A percentile compares a stretch with the other conserved stretches of the same genome.
Evolutionary conservation across 345 rosid species (phyloP).

Genomic region (Salix caprea): DNA sequence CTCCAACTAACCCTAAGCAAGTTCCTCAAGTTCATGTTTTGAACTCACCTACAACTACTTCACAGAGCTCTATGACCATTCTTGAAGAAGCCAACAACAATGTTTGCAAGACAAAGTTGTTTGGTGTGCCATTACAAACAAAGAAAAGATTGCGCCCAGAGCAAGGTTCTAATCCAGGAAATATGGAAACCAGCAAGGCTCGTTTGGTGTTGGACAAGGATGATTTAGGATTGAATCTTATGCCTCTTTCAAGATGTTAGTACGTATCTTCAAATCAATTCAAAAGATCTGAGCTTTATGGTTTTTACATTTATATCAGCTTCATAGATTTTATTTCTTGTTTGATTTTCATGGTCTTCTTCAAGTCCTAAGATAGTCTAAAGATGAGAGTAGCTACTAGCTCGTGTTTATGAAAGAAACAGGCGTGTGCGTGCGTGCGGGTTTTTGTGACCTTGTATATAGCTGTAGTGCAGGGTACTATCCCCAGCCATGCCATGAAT

Average conservation of each 20-base stretch:
- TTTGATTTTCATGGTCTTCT: conserved; percentile 16
- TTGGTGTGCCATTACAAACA: conserved; percentile 68
- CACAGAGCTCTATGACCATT: conserved; percentile 42
- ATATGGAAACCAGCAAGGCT: conserved; percentile 48
- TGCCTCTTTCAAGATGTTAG: conserved; percentile 66
- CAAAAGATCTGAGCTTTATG: conserved; percentile 15
- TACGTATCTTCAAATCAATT: conserved; percentile 9
- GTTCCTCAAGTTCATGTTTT: conserved; percentile 21
- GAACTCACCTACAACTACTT: conserved; percentile 34
- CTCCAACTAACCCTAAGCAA: conserved; percentile 3
- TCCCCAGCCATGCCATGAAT: conserved; percentile 37
- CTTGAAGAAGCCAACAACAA: conserved; percentile 26
- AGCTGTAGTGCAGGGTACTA: conserved; percentile 30
- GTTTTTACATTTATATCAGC: background rate
- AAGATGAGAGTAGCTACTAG: conserved; percentile 23
- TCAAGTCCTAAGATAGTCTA: conserved; percentile 15
- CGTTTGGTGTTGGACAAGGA: conserved; percentile 72
- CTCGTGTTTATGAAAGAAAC: background rate
- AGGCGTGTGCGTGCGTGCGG: conserved; percentile 36
- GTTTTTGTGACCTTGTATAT: conserved; percentile 44
- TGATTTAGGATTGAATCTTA: conserved; percentile 76
- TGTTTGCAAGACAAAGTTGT: conserved; percentile 57
- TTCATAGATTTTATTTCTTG: conserved; percentile 11
- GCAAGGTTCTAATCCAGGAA: conserved; percentile 23
- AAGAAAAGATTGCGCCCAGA: conserved; percentile 64